phyloP scores from a whole-genome alignment of 2,329 filamentous ascomycete species.

The Penicillium sumatraense region DNA sequence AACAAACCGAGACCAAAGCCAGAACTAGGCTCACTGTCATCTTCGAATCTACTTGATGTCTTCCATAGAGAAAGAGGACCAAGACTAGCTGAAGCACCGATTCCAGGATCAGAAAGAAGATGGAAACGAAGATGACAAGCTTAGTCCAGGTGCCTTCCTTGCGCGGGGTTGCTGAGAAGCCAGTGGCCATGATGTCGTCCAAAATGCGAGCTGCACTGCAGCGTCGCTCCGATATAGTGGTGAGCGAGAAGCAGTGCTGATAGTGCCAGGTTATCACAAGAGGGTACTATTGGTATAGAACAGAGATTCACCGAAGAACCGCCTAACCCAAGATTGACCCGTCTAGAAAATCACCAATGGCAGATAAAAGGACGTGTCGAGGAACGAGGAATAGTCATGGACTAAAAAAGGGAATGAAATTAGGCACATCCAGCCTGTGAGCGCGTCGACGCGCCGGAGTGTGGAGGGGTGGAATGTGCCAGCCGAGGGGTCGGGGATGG shows the following conservation, averaged over 20 bases:
- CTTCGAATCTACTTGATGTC: conserved; percentile 40
- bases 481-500: conserved; percentile 23
- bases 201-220: conserved; percentile 10
- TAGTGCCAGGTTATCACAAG: background rate
- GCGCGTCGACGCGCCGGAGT: conserved; percentile 31
- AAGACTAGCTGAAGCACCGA: conserved; percentile 41
- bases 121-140: conserved; percentile 40
- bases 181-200: conserved; percentile 20
- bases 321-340: conserved; percentile 12
- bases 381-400: background rate
- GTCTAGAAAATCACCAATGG: conserved; percentile 11
- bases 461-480: conserved; percentile 33
- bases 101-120: conserved; percentile 40
- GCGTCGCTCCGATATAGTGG: background rate
- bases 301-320: conserved; percentile 10
- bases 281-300: background rate
- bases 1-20: conserved; percentile 40
- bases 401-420: conserved; percentile 24
- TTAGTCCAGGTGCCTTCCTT: conserved; percentile 40
- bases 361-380: conserved; percentile 4
- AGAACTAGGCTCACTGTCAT: conserved; percentile 43
- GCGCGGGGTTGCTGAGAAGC: conserved; percentile 19
- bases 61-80: conserved; percentile 41
- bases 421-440: conserved; percentile 7
- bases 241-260: background rate